Conservation (phyloP, 1,139 yeast genomes). For the Yamadazyma conglobata region DNA sequence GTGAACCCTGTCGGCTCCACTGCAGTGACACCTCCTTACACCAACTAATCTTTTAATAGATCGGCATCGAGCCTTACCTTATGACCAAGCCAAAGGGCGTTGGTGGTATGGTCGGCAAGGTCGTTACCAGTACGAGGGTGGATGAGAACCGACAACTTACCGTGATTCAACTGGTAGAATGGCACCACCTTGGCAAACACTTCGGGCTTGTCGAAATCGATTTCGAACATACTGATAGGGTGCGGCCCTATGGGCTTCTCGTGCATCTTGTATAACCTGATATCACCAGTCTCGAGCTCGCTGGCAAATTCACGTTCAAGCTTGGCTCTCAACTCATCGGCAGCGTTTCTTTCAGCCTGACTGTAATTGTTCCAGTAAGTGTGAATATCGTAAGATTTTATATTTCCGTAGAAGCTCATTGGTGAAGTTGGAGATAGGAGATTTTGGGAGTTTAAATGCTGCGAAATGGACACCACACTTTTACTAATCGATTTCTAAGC, state of each 20-base stretch:
- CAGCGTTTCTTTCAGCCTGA: conserved; percentile 31
- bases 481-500: too few species aligned
- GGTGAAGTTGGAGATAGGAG: not conserved
- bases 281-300: conserved; percentile 41
- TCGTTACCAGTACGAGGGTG: conserved; percentile 51
- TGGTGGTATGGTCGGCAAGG: conserved; percentile 45
- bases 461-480: too few species aligned
- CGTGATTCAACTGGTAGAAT: conserved; percentile 50
- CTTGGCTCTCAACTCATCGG: conserved; percentile 37
- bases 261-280: conserved; percentile 46
- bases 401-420: conserved; percentile 26
- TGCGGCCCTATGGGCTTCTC: conserved; percentile 58
- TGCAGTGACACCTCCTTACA: too few species aligned
- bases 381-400: conserved; percentile 48
- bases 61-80: conserved; percentile 18
- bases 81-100: conserved; percentile 56
- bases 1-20: too few species aligned
- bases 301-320: conserved; percentile 40
- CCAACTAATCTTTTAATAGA: too few species aligned
- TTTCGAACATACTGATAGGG: conserved; percentile 45
- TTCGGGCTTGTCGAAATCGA: conserved; percentile 34
- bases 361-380: conserved; percentile 48
- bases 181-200: conserved; percentile 26
- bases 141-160: conserved; percentile 47
- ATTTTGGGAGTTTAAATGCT: not conserved